phyloP scores from a whole-genome alignment of 176 grass and related monocot species.

The Zea mays region DNA sequence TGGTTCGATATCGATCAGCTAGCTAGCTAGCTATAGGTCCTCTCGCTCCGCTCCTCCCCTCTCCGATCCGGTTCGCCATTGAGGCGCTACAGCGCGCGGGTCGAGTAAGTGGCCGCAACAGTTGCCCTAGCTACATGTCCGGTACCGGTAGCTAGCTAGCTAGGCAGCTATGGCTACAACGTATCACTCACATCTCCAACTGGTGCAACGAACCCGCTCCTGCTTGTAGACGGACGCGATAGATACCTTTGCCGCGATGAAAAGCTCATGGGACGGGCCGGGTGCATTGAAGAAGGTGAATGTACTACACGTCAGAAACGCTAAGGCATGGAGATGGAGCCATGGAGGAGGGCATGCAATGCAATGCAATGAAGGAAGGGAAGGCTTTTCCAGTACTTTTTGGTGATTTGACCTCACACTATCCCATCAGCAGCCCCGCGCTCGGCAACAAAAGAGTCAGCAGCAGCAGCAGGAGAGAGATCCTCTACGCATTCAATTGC shows the following conservation, averaged over 20 bases:
- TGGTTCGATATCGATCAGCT: not conserved
- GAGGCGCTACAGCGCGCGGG: slow-evolving; percentile 4
- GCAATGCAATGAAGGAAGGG: slow-evolving; percentile 16
- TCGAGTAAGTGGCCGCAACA: slow-evolving; percentile 27
- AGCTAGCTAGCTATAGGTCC: not conserved
- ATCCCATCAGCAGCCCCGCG: slow-evolving; percentile 50
- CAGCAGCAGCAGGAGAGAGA: slow-evolving; percentile 33
- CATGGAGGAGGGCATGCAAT: slow-evolving; percentile 22
- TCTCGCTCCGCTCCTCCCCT: not conserved
- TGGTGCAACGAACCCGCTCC: not conserved
- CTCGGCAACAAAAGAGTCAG: slow-evolving; percentile 51
- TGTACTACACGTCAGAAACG: not conserved
- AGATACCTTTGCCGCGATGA: slow-evolving; percentile 39
- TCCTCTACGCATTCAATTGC: slow-evolving; percentile 45
- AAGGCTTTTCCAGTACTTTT: slow-evolving; percentile 57
- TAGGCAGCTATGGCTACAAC: not conserved
- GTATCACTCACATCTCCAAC: slow-evolving; percentile 41
- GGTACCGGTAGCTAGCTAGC: not conserved
- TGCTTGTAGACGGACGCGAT: not conserved
- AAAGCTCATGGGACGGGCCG: slow-evolving; percentile 33
- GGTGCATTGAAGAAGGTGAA: slow-evolving; percentile 34
- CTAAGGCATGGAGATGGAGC: not conserved
- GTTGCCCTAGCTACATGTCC: slow-evolving; percentile 22
- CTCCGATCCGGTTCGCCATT: not conserved
- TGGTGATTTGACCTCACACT: slow-evolving; percentile 85